A percentile compares a stretch with the other conserved stretches of the same genome.
phyloP scores from a whole-genome alignment of 352 stramenopile genomes.

The Pythium monospermum region DNA sequence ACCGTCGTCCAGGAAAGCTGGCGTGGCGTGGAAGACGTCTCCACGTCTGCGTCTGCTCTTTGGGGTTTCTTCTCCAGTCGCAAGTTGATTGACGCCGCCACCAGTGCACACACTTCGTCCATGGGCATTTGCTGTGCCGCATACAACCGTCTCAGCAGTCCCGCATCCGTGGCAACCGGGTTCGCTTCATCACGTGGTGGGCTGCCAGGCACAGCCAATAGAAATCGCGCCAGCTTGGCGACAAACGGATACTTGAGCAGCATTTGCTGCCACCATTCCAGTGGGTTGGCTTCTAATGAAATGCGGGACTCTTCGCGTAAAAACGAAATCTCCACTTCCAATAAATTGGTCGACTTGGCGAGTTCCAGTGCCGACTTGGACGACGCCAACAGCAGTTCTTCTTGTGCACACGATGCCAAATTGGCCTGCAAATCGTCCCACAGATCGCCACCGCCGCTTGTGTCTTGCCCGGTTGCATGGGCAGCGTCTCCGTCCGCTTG shows the following conservation, averaged over 20 bases:
- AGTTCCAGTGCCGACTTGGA: constrained; percentile 64
- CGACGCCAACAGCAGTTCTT: constrained; percentile 65
- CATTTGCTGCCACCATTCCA: constrained; percentile 76
- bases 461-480: constrained; percentile 19
- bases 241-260: constrained; percentile 79
- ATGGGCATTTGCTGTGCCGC: constrained; percentile 8
- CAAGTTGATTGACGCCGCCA: constrained; percentile 21
- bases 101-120: constrained; percentile 11
- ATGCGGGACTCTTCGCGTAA: constrained; percentile 68
- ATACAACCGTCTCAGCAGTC: constrained; percentile 24
- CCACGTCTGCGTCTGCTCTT: too few species aligned
- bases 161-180: constrained; percentile 35
- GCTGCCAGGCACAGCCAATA: constrained; percentile 59
- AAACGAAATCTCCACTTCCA: constrained; percentile 77
- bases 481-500: too few species aligned
- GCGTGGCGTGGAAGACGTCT: constrained; percentile 9
- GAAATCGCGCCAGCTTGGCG: constrained; percentile 53
- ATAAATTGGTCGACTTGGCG: constrained; percentile 65
- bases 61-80: constrained; percentile 15
- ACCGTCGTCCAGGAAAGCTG: constrained; percentile 21
- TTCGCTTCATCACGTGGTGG: constrained; percentile 47
- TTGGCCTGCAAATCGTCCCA: constrained; percentile 80
- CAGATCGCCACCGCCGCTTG: constrained; percentile 33
- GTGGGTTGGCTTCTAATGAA: constrained; percentile 47
- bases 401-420: constrained; percentile 58